Base-by-base conservation (phyloP, 225 moss, liverwort and hornwort species). In the Sphagnum contortum region DNA sequence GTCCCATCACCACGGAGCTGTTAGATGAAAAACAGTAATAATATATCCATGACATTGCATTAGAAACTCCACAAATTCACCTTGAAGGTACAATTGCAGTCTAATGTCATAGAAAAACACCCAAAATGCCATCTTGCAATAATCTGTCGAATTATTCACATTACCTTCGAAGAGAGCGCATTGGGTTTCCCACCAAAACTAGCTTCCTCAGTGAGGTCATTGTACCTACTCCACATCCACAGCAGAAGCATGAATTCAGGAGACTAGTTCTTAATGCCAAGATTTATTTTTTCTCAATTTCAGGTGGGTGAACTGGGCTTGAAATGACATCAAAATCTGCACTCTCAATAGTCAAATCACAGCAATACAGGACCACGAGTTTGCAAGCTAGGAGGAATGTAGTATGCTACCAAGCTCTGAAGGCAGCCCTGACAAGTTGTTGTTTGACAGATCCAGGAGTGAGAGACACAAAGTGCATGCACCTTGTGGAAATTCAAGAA, bases 161-260 rank as follows among this genome's bases (percentile, higher is more conserved):
- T 48, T 69, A 90, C 90, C 90, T 91, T 72, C 94, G 83, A 48
- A 94, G 81, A 63, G 89, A 89, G 69, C 91, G 83, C 75, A 94
- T 67, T 48, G 94, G 94, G 69, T 94, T 94, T 51, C 94, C 94
- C 69, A 83, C 70, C 48, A 94, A 80, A 65, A 91, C 72, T 58
- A 94, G 89, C 79, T 89, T 91, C 57, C 94, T 85, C 55, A 94
- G 61, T 44, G 89, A 83, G 64, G 79, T 84, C 94, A 94, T 91
- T 44, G 85, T 76, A 67, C 94, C 92, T 90, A 76, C 48, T 6
- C 47, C 4, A 64, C 10, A 44, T 13, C 7, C 12, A 58, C 58
- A 58, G 6, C 44, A 58, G 12, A 5, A 12, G 58, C 44, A 13
- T 58, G 58, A 12, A 44, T 8, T 6, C 58, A 12, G 29, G 29